Percentiles rank a stretch among this genome's conserved stretches.
phyloP scores from a whole-genome alignment of 2,329 filamentous ascomycete species.

The Penicillium thymicola region DNA sequence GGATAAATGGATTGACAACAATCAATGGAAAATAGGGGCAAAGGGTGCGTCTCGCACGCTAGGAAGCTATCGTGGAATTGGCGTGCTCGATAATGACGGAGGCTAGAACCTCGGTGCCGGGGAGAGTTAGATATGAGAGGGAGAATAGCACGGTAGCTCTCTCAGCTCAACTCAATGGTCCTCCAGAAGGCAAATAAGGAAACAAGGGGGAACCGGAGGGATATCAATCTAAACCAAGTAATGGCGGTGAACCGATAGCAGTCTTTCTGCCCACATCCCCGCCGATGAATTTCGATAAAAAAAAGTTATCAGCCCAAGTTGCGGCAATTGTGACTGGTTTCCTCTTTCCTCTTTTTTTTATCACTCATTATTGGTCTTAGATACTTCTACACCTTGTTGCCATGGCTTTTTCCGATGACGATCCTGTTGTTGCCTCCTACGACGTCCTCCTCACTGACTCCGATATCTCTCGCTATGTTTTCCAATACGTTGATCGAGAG shows the following conservation, averaged over 20 bases:
- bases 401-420: constrained; percentile 40
- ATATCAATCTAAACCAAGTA: background rate
- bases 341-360: background rate
- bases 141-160: constrained; percentile 2
- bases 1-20: background rate
- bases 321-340: background rate
- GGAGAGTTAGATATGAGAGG: background rate
- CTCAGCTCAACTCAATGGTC: constrained; percentile 6
- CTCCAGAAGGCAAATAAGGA: background rate
- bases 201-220: no score
- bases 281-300: constrained; percentile 18
- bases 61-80: constrained; percentile 8
- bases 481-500: constrained; percentile 76
- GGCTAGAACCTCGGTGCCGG: background rate
- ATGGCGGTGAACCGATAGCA: constrained; percentile 10
- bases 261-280: constrained; percentile 19
- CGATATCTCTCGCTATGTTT: constrained; percentile 68
- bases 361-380: background rate
- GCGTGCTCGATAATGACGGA: constrained; percentile 3
- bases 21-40: background rate
- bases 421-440: constrained; percentile 73
- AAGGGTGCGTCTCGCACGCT: constrained; percentile 12
- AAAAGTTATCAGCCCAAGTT: constrained; percentile 1
- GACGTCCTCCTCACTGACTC: constrained; percentile 80
- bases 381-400: background rate